Evolutionary conservation across 2,329 filamentous ascomycete genomes (phyloP), one percentile per base, ranked within the genome.

Genomic region (Cadophora gregata): DNA sequence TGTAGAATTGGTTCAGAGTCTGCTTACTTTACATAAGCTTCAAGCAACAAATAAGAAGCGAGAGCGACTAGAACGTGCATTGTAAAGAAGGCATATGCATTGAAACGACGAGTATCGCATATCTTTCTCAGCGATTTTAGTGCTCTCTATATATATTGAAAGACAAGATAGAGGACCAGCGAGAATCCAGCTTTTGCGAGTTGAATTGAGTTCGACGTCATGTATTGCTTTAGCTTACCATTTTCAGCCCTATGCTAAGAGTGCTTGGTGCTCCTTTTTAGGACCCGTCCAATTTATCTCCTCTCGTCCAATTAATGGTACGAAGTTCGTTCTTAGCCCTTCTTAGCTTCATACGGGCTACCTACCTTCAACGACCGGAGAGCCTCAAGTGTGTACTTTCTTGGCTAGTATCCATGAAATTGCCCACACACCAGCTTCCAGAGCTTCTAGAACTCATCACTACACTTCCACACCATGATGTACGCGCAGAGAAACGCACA

Each of bases 371-470:
- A 5, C 53, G 19, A 58, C 53, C 19, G 31, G 25, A 33, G 53
- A 58, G 53, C 53, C 31, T 58, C 53, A 56, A 58, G 31, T 16
- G 10, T 1, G 31, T 14, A 25, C 8, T 25, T 10, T 42, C 21
- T 16, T 58, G 2, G n/a, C 1, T 38, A 58, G 31, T 1, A 3
- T 21, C 5, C 16, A 33, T 7, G 24, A 31, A 7, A 53, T 31
- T 16, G 36, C 36, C 12, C 12, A 38, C 12, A 3, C 12, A 16
- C 3, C 5, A 19, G 7, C 53, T 58, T 58, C 53, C 42, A 9
- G 53, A 19, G 7, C 53, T 58, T 58, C 53, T 58, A 9, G 53
- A 58, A 58, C n/a, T 16, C 10, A 21, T 25, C 42, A 58, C 21
- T 16, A 10, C 42, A 1, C 33, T 38, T 58, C 53, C 33, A 24